Base-by-base conservation (phyloP, 441 rosid genomes). In the Populus tomentosa region DNA sequence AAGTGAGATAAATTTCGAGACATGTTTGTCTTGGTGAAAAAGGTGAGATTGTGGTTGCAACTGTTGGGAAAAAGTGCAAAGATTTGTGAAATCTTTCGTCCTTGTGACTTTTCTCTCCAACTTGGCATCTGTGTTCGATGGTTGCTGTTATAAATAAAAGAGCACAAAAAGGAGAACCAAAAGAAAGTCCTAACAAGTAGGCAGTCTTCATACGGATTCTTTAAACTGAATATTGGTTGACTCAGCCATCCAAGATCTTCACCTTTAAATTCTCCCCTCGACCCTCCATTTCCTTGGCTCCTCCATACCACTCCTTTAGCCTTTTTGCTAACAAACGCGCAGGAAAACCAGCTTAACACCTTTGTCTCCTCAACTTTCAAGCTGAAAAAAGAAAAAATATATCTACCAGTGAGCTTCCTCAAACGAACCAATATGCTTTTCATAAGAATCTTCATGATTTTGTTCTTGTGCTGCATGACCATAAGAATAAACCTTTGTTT, bases 21-120 rank as follows among this genome's bases (percentile, higher is more conserved):
- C 87, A 81, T 76, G 78, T 85, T 87, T 87, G 88, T 86, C 88
- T 90, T 81, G 80, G 82, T 77, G 79, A 50, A 81, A 81, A 85
- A 88, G 86, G 79, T 64, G 67, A 73, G 85, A 80, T 83, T 80
- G 90, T 88, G 94, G 92, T 82, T 82, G 90, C 85, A 82, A 89
- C 97, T 91, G 94, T 89, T 87, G 59, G 72, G 59, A 83, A 87
- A 92, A 92, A 85, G 93, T 87, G 87, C 73, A 81, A 85, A 92
- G 97, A 94, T 92, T 84, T 84, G 88, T 80, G 82, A 80, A 87
- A 92, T 90, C 95, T 91, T 91, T 88, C 88, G 86, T 90, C 87
- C 84, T 80, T 77, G 90, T 82, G 82, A 84, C 88, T 78, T 89
- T 78, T 82, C 75, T 4, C 84, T 84, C 83, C 97, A 87, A 85